Conservation (phyloP, 1,284 basidiomycete species). For the Irpex sp. region DNA sequence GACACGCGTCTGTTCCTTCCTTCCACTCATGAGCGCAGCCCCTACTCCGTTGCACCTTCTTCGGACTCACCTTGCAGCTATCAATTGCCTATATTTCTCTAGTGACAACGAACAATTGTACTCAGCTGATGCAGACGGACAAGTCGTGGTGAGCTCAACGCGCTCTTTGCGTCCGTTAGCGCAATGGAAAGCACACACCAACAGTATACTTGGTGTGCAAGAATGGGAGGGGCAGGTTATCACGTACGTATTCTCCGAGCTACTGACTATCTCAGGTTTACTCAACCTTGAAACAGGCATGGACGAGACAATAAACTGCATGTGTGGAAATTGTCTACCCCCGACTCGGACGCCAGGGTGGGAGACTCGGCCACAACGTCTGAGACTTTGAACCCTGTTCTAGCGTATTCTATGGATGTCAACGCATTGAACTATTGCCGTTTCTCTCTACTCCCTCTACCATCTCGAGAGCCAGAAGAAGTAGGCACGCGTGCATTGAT, state of each 20-base stretch:
- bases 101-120: slow-evolving; percentile 78
- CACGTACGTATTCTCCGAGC: slow-evolving; percentile 49
- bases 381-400: slow-evolving; percentile 43
- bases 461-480: slow-evolving; percentile 6
- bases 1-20: neutral
- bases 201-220: slow-evolving; percentile 71
- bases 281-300: slow-evolving; percentile 41
- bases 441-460: slow-evolving; percentile 53
- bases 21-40: neutral
- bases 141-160: slow-evolving; percentile 70
- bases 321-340: slow-evolving; percentile 52
- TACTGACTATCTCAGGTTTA: neutral
- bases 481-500: slow-evolving; percentile 44
- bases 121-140: slow-evolving; percentile 76
- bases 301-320: slow-evolving; percentile 83
- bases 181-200: slow-evolving; percentile 76
- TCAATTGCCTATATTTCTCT: too few species aligned
- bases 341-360: slow-evolving; percentile 40
- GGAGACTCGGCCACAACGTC: slow-evolving; percentile 55
- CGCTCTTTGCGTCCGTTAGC: slow-evolving; percentile 65
- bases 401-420: slow-evolving; percentile 72
- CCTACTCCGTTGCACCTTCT: slow-evolving; percentile 52
- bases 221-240: slow-evolving; percentile 66
- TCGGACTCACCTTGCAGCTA: slow-evolving; percentile 60
- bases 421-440: slow-evolving; percentile 90